These are phyloP conservation scores for Pseudogymnoascus sp. DNA, from an alignment of 2,329 filamentous ascomycete species.

Conservation along the genomic window DNA sequence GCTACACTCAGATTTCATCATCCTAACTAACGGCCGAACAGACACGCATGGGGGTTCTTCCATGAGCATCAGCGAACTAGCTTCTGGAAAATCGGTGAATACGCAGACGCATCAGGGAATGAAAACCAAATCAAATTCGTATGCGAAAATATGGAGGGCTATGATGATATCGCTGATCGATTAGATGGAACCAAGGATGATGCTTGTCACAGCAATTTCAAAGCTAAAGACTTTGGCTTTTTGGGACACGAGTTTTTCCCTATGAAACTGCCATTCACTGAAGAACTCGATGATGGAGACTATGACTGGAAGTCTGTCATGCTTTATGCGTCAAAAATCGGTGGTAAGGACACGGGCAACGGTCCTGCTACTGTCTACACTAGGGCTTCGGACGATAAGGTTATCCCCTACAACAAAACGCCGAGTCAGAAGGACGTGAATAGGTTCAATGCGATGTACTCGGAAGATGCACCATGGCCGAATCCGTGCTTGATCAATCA, in stretches of 20 bases:
- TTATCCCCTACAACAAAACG: background rate
- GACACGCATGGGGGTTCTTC: slow-evolving; percentile 9
- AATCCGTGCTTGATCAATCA: slow-evolving; percentile 10
- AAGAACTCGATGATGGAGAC: background rate
- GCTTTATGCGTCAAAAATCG: slow-evolving; percentile 8
- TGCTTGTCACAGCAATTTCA: background rate
- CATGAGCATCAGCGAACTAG: slow-evolving; percentile 7
- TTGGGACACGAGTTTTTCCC: background rate
- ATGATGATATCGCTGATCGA: background rate
- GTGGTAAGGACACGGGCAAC: background rate
- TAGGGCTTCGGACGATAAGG: background rate
- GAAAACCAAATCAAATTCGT: slow-evolving; percentile 3
- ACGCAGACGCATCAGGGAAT: background rate
- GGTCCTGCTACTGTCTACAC: background rate
- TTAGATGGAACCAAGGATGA: background rate
- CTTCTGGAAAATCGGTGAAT: background rate
- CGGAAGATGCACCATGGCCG: background rate
- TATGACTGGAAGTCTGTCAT: slow-evolving; percentile 10
- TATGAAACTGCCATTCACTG: background rate
- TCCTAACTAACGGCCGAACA: background rate
- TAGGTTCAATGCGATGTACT: slow-evolving; percentile 9
- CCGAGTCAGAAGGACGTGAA: slow-evolving; percentile 3
- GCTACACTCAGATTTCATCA: background rate
- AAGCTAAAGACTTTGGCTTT: background rate
- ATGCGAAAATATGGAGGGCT: background rate